phyloP scores from a whole-genome alignment of 805 yeast genomes.

The Lipomyces yamanashiensis region DNA sequence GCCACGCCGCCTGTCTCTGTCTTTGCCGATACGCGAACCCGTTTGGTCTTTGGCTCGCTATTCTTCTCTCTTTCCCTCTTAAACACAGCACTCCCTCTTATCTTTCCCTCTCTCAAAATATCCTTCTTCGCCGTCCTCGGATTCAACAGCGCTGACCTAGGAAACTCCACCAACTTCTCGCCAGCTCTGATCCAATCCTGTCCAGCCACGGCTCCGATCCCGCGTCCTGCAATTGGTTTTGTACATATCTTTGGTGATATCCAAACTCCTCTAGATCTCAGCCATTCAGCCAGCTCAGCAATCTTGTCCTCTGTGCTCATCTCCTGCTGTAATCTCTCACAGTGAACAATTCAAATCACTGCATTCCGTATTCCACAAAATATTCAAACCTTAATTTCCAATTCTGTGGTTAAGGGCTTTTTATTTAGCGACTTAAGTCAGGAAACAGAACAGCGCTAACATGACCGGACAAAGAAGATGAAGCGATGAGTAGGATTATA shows the following conservation, averaged over 20 bases:
- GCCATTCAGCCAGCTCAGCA: conserved; percentile 6
- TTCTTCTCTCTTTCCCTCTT: not conserved
- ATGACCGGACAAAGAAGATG: too few relatives aligned
- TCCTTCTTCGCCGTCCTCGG: conserved; percentile 28
- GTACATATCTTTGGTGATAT: conserved; percentile 45
- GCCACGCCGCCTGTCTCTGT: not conserved
- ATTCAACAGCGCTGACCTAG: conserved; percentile 63
- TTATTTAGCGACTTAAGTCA: not conserved
- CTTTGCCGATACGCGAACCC: not conserved
- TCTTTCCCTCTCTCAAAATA: not conserved
- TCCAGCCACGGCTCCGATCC: conserved; percentile 65
- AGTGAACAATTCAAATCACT: not conserved
- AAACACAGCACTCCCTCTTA: not conserved
- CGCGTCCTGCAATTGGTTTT: conserved; percentile 53
- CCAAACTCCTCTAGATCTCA: conserved; percentile 14
- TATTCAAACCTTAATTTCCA: conserved; percentile 3
- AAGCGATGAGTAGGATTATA: conserved; percentile 6
- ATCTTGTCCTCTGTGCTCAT: not conserved
- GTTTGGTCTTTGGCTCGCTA: not conserved
- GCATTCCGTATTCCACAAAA: not conserved
- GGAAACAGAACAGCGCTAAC: too few relatives aligned
- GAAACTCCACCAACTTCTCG: conserved; percentile 59
- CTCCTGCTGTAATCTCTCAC: not conserved
- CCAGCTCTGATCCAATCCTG: conserved; percentile 45
- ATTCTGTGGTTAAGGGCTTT: conserved; percentile 12